Evolutionary conservation across 495 filamentous ascomycete genomes (phyloP).

Genomic region (Tirmania nivea): DNA sequence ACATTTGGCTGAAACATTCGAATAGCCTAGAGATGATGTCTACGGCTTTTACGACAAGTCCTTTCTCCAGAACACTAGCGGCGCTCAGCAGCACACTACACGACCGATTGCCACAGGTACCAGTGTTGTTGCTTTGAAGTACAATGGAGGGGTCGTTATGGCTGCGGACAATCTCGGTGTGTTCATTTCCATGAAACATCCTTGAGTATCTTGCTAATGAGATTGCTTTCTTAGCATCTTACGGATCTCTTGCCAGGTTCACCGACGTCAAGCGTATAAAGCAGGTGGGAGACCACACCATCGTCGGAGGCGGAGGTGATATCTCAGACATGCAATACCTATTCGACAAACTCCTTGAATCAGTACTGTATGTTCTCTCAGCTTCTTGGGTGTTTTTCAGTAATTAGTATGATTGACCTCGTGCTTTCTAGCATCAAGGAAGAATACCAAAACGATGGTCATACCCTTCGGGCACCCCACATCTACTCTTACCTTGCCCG

Average conservation of each 20-base stretch:
- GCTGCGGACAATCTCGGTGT: constrained; percentile 80
- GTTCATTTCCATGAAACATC: not conserved
- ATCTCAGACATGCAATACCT: constrained; percentile 98
- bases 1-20: not conserved
- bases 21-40: constrained; percentile 78
- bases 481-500: constrained; percentile 89
- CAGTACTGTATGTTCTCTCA: constrained; percentile 27
- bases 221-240: constrained; percentile 43
- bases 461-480: constrained; percentile 25
- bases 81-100: constrained; percentile 68
- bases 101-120: constrained; percentile 86
- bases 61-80: constrained; percentile 41
- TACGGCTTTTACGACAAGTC: constrained; percentile 82
- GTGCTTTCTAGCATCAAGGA: constrained; percentile 38
- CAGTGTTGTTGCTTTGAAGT: constrained; percentile 83
- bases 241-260: constrained; percentile 92
- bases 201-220: constrained; percentile 4
- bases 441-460: constrained; percentile 41
- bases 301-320: constrained; percentile 88
- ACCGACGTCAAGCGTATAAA: constrained; percentile 80
- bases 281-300: constrained; percentile 46
- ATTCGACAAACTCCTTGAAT: constrained; percentile 56
- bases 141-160: constrained; percentile 85
- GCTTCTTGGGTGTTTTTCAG: too few species aligned
- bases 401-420: too few species aligned